Evolutionary conservation across 2,329 filamentous ascomycete genomes (phyloP).

Genomic region (Didymella pomorum): DNA sequence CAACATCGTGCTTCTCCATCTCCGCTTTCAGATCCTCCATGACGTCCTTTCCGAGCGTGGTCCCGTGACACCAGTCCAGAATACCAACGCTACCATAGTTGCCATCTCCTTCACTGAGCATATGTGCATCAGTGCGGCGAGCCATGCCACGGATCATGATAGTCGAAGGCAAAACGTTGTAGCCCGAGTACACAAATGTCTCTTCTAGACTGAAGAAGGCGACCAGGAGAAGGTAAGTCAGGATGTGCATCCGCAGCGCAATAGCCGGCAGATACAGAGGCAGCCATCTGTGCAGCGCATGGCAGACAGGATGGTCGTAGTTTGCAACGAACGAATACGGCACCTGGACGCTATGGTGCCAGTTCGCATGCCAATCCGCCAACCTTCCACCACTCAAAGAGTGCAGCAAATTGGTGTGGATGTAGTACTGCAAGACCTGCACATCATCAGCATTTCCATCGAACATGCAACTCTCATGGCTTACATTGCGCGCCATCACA

Average conservation of each 20-base stretch:
- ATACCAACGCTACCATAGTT: slow-evolving; percentile 71
- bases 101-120: slow-evolving; percentile 62
- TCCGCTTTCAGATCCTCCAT: slow-evolving; percentile 64
- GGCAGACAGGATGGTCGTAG: slow-evolving; percentile 72
- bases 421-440: slow-evolving; percentile 72
- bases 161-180: slow-evolving; percentile 66
- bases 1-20: slow-evolving; percentile 63
- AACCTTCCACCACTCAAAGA: slow-evolving; percentile 40
- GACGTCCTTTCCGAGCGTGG: slow-evolving; percentile 63
- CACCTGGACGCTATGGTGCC: slow-evolving; percentile 66
- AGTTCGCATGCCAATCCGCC: slow-evolving; percentile 56
- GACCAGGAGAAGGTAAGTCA: slow-evolving; percentile 74
- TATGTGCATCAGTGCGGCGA: slow-evolving; percentile 66
- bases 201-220: slow-evolving; percentile 71
- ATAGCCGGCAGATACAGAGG: slow-evolving; percentile 72
- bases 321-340: slow-evolving; percentile 70
- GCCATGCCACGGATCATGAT: slow-evolving; percentile 67
- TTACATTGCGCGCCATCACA: slow-evolving; percentile 65
- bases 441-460: background rate
- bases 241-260: slow-evolving; percentile 71
- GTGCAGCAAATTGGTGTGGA: slow-evolving; percentile 78
- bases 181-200: slow-evolving; percentile 72
- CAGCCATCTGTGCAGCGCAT: slow-evolving; percentile 69
- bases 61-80: slow-evolving; percentile 52
- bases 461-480: slow-evolving; percentile 17